phyloP scores from a whole-genome alignment of 768 basidiomycete species.

The Suillus hirtellus region DNA sequence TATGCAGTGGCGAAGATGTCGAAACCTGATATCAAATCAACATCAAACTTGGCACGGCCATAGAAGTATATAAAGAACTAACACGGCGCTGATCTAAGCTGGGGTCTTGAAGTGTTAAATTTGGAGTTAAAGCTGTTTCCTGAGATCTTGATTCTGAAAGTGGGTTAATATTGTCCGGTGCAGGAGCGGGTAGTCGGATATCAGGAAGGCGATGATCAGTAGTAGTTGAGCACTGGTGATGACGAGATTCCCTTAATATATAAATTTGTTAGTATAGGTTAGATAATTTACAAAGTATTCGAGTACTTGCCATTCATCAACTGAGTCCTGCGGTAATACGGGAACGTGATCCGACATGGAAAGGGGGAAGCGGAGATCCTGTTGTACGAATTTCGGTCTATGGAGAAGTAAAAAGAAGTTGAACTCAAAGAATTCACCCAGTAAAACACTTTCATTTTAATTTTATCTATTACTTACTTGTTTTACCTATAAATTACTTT shows the following conservation, averaged over 20 bases:
- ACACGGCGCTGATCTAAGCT: constrained; percentile 36
- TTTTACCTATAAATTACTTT: constrained; percentile 12
- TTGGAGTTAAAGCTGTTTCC: constrained; percentile 33
- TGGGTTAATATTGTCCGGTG: constrained; percentile 16
- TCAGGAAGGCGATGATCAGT: constrained; percentile 36
- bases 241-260: constrained; percentile 27
- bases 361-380: constrained; percentile 24
- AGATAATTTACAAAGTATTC: constrained; percentile 19
- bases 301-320: constrained; percentile 29
- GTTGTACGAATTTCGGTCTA: constrained; percentile 13
- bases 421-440: neutral
- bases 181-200: constrained; percentile 26
- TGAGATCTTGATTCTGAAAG: constrained; percentile 34
- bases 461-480: neutral
- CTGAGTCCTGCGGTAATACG: constrained; percentile 26
- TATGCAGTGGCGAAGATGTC: constrained; percentile 37
- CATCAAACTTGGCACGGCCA: constrained; percentile 39
- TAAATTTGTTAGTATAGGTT: neutral
- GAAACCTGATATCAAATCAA: constrained; percentile 42
- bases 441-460: constrained; percentile 8
- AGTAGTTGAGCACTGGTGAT: constrained; percentile 14
- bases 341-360: constrained; percentile 34
- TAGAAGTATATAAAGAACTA: constrained; percentile 34
- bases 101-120: constrained; percentile 34
- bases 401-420: constrained; percentile 9